These are phyloP conservation scores for Calonectria hongkongensis DNA, from an alignment of 2,329 filamentous ascomycete genomes.

Conservation along the genomic window DNA sequence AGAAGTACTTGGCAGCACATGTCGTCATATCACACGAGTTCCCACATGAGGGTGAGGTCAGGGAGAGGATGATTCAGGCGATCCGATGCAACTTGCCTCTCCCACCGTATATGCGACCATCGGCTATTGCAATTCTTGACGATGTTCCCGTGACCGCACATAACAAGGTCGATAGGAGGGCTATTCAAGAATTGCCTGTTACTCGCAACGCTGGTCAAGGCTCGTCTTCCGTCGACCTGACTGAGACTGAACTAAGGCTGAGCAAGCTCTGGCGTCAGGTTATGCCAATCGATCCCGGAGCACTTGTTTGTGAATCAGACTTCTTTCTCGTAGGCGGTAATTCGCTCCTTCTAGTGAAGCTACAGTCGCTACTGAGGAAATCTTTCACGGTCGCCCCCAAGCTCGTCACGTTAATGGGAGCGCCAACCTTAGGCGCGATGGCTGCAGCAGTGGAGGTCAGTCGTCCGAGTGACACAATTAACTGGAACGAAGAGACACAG, in stretches of 20 bases:
- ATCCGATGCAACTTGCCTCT: neutral
- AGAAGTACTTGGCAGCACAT: conserved; percentile 15
- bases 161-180: neutral
- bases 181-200: neutral
- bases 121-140: neutral
- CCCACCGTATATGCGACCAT: conserved; percentile 22
- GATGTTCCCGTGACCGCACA: conserved; percentile 9
- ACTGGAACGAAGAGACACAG: conserved; percentile 1
- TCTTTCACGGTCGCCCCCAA: neutral
- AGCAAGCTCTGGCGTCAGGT: conserved; percentile 1
- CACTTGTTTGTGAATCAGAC: neutral
- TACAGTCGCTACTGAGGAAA: neutral
- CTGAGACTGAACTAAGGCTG: neutral
- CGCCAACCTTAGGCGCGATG: neutral
- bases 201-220: neutral
- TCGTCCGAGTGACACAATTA: neutral
- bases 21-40: neutral
- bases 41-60: neutral
- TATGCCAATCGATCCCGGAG: neutral
- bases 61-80: neutral
- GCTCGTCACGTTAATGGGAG: conserved; percentile 1
- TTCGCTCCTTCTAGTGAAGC: conserved; percentile 1
- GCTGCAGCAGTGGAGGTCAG: neutral
- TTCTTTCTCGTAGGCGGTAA: conserved; percentile 16
- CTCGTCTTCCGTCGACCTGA: too few species aligned